Percentiles rank a stretch among this genome's conserved stretches.
These are phyloP conservation scores for Epichloe elymi DNA, from an alignment of 2,329 filamentous ascomycete species.

Conservation along the genomic window DNA sequence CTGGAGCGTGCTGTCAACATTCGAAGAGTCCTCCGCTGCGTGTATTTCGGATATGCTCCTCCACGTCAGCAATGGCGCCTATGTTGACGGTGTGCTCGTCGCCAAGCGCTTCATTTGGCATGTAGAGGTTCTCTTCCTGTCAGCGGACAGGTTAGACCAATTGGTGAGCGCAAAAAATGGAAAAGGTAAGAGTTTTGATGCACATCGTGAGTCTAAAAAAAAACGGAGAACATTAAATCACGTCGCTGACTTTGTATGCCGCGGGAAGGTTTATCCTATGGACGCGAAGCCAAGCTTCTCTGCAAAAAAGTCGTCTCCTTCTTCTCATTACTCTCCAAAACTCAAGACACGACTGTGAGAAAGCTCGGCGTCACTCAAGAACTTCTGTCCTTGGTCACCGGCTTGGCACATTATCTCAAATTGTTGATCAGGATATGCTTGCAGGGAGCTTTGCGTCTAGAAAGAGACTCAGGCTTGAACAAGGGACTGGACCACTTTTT, in stretches of 20 bases:
- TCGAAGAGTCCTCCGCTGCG: constrained; percentile 93
- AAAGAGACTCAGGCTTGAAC: constrained; percentile 64
- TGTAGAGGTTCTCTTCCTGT: constrained; percentile 82
- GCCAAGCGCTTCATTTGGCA: constrained; percentile 95
- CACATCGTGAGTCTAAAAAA: not conserved
- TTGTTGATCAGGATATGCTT: constrained; percentile 93
- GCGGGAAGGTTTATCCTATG: constrained; percentile 64
- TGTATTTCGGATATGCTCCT: constrained; percentile 99
- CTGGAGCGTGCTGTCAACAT: constrained; percentile 93
- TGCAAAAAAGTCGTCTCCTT: constrained; percentile 99
- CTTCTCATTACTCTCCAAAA: constrained; percentile 88
- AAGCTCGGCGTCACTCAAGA: constrained; percentile 96
- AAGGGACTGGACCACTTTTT: constrained; percentile 74
- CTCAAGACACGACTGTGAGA: constrained; percentile 77
- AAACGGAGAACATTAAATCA: not conserved
- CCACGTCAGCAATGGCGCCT: constrained; percentile 94
- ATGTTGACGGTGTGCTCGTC: constrained; percentile 86
- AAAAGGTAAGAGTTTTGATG: constrained; percentile 49
- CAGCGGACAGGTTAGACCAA: constrained; percentile 72
- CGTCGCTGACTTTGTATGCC: not conserved
- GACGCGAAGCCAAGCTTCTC: constrained; percentile 92
- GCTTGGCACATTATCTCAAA: constrained; percentile 92
- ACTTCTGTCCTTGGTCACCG: constrained; percentile 91
- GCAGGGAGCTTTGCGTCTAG: constrained; percentile 81
- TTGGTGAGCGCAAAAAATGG: constrained; percentile 55